These are phyloP conservation scores for Pseudogymnoascus sp. DNA, from an alignment of 2,329 filamentous ascomycete species.

Conservation along the genomic window DNA sequence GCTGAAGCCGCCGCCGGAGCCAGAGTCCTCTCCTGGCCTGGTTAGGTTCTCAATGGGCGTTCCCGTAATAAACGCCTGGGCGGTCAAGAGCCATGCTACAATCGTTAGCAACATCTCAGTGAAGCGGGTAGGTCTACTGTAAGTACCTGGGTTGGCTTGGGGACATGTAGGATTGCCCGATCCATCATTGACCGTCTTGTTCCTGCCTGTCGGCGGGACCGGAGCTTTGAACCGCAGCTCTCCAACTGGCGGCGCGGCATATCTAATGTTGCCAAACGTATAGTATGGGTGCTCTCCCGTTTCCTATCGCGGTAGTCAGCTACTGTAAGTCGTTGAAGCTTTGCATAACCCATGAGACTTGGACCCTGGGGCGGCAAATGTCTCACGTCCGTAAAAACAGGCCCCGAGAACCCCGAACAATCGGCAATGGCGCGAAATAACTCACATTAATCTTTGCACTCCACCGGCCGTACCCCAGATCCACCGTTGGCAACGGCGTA, in stretches of 20 bases:
- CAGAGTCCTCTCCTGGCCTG: not conserved
- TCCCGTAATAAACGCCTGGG: conserved; percentile 15
- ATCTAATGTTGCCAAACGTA: conserved; percentile 37
- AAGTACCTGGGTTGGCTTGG: conserved; percentile 24
- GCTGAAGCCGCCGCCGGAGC: conserved; percentile 6
- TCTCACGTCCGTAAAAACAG: not conserved
- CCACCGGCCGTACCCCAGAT: conserved; percentile 26
- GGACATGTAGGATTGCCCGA: conserved; percentile 27
- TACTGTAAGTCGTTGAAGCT: not conserved
- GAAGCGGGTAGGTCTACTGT: not conserved
- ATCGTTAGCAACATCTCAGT: not conserved
- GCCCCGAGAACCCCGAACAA: not conserved
- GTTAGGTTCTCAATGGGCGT: conserved; percentile 6
- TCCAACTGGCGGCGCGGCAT: conserved; percentile 36
- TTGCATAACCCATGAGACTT: not conserved
- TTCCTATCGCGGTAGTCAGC: conserved; percentile 12
- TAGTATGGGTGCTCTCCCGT: conserved; percentile 28
- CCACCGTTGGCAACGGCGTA: conserved; percentile 19
- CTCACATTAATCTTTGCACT: conserved; percentile 25
- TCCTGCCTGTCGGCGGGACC: conserved; percentile 22
- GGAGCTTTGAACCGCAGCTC: conserved; percentile 37
- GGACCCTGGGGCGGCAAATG: not conserved
- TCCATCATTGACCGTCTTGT: conserved; percentile 29
- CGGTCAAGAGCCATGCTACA: conserved; percentile 18
- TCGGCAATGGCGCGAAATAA: not conserved